Base-by-base conservation (phyloP, 2,329 filamentous ascomycete genomes). In the Salinomyces thailandicus region DNA sequence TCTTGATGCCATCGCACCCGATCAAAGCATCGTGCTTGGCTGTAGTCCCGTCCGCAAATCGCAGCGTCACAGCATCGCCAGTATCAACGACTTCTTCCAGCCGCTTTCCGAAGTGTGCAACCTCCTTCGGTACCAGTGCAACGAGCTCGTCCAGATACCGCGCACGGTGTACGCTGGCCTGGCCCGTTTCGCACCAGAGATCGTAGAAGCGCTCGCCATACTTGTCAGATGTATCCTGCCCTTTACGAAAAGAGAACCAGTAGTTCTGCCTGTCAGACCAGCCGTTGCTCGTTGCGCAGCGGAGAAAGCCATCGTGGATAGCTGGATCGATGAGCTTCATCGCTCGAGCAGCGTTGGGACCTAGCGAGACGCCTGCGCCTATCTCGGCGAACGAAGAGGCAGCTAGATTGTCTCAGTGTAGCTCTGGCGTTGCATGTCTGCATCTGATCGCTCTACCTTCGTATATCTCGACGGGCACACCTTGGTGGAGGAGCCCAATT, bases 1-100 rank as follows among this genome's bases (percentile, higher is more conserved):
- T 73, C 49, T 73, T 74, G 50, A 81, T 75, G 1, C 77, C 77
- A 52, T 81, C 77, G 50, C 72, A 77, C 3, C 74, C 75, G 38
- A 81, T 62, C 1, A 75, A 68, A 1, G 62, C 63, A 40, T 59
- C 59, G 22, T 65, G 63, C 29, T 20, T 58, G 48, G 61, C 66
- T 0, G 49, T 58, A 0, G 53, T 60, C 0, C 67, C 67, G 48
- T 73, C 69, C 1, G 52, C 45, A 38, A 73, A 65, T 5, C 53
- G 50, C 18, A 66, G 33, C 1, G 51, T 34, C 1, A 54, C 49
- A 24, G 55, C 46, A 6, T 53, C 47, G 5, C 50, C 58, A 5
- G 39, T 42, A 0, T 46, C 35, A 0, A 46, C 33, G 2, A 48
- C 46, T 24, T 53, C 42, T 5, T 44, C 46, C 3, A 60, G 31